Percentiles rank a stretch among this genome's conserved stretches.
These are phyloP conservation scores for Hypoxylon sp. DNA, from an alignment of 2,329 filamentous ascomycete genomes.

Conservation along the genomic window DNA sequence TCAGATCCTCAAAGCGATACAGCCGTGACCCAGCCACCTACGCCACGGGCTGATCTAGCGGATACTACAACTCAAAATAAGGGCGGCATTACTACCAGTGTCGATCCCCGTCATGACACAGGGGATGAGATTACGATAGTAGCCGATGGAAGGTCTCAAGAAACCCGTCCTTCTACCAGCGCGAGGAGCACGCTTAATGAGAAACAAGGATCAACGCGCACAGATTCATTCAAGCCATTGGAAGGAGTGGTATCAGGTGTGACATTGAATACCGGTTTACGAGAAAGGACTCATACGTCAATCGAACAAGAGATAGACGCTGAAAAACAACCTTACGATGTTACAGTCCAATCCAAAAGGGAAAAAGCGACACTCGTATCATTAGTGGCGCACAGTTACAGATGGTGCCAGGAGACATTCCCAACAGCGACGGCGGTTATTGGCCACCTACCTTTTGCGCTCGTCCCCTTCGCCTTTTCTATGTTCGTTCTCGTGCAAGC, in stretches of 20 bases:
- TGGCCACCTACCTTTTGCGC: slow-evolving; percentile 74
- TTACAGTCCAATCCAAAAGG: slow-evolving; percentile 13
- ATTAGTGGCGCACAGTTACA: slow-evolving; percentile 60
- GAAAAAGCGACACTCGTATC: slow-evolving; percentile 68
- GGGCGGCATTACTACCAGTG: neutral
- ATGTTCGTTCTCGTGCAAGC: slow-evolving; percentile 84
- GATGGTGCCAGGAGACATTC: slow-evolving; percentile 78
- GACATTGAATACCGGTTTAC: slow-evolving; percentile 24
- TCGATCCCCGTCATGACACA: slow-evolving; percentile 1
- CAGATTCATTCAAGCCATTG: slow-evolving; percentile 22
- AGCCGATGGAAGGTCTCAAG: slow-evolving; percentile 4
- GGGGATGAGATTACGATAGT: neutral
- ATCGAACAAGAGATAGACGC: slow-evolving; percentile 34
- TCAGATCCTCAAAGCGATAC: slow-evolving; percentile 22
- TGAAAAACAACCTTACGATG: slow-evolving; percentile 34
- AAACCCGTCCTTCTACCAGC: slow-evolving; percentile 16
- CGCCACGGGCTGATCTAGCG: neutral
- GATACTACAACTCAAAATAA: slow-evolving; percentile 3
- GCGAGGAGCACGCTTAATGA: slow-evolving; percentile 25
- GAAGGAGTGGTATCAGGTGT: slow-evolving; percentile 20
- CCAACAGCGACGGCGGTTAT: slow-evolving; percentile 77
- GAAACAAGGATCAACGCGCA: slow-evolving; percentile 10
- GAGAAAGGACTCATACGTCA: slow-evolving; percentile 27
- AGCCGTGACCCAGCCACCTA: neutral
- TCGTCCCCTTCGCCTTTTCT: slow-evolving; percentile 78